Evolutionary conservation across 2,329 filamentous ascomycete species (phyloP).

Genomic region (Diaporthe amygdali): DNA sequence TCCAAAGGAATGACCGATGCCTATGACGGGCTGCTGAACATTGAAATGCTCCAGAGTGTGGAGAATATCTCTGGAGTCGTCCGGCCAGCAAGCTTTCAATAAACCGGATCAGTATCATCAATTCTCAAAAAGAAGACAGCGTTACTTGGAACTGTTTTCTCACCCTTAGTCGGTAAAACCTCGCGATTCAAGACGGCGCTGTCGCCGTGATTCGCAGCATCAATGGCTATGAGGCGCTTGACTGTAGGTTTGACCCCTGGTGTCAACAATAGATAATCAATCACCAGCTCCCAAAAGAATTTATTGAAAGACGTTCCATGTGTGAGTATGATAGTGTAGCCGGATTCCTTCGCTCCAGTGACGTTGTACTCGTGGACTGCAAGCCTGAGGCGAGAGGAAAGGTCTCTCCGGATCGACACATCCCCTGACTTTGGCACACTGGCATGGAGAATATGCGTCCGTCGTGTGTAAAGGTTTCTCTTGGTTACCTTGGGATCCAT

Average conservation of each 20-base stretch:
- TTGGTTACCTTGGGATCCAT: neutral
- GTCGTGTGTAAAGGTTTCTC: neutral
- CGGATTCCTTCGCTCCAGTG: neutral
- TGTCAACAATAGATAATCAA: neutral
- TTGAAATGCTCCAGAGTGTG: neutral
- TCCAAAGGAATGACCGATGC: conserved; percentile 22
- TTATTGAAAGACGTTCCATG: conserved; percentile 23
- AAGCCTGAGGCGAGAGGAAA: neutral
- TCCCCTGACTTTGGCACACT: neutral
- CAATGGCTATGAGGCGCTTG: conserved; percentile 17
- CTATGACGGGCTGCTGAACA: conserved; percentile 10
- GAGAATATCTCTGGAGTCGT: conserved; percentile 22
- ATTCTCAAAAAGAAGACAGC: neutral
- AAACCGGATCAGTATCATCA: neutral
- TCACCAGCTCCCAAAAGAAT: conserved; percentile 17
- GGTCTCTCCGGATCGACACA: neutral
- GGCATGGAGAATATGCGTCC: neutral
- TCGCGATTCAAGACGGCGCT: conserved; percentile 11
- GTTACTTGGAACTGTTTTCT: neutral
- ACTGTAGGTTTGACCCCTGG: neutral
- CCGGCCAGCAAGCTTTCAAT: conserved; percentile 14
- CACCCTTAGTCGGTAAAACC: neutral
- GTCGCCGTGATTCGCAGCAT: conserved; percentile 24
- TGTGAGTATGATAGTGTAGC: conserved; percentile 15
- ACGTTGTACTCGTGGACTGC: conserved; percentile 19